Evolutionary conservation across 139 green algal genomes (phyloP), one percentile per base, ranked within the genome.

Genomic region (Coccomyxa sp.): DNA sequence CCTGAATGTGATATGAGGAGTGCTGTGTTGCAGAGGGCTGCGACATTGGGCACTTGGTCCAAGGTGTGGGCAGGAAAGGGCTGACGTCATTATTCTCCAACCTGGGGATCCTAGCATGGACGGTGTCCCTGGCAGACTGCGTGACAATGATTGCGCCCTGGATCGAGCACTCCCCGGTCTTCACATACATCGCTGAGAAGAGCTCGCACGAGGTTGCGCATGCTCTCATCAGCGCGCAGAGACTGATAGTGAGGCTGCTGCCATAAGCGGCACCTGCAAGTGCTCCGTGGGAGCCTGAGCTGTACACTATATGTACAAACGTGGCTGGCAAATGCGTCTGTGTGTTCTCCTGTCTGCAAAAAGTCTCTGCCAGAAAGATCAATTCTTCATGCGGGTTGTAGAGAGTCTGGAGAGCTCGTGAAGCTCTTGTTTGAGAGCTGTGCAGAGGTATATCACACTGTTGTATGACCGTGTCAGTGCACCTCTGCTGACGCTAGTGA

Each of bases 11-110:
- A 64, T 64, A 7, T 64, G 50, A 22, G 27, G 18, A 22, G 50
- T 40, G 69, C 69, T 41, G 33, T 27, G 10, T 16, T 41, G 69
- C 69, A 74, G 69, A 74, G 33, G 69, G 69, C 34, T 74, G 69
- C 6, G 69, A 74, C 8, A 41, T 74, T 40, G 69, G 69, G 12
- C 35, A 74, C 34, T 24, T 74, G 33, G 41, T 74, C 16, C 69
- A 74, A 40, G 69, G 69, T 29, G 34, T 74, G 33, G 69, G 69
- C 24, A 40, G 34, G 33, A 40, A 41, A 10, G 69, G 69, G 14
- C 69, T 74, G 33, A 74, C 69, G 14, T 74, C 69, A 7, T 24
- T 74, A 34, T 74, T 74, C 34, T 27, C 9, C 33, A 74, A 74
- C 16, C 34, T 74, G 5, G 33, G 69, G 9, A 40, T 74, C 1